phyloP scores from a whole-genome alignment of 1,139 yeast genomes.

The Wickerhamomyces sp. region DNA sequence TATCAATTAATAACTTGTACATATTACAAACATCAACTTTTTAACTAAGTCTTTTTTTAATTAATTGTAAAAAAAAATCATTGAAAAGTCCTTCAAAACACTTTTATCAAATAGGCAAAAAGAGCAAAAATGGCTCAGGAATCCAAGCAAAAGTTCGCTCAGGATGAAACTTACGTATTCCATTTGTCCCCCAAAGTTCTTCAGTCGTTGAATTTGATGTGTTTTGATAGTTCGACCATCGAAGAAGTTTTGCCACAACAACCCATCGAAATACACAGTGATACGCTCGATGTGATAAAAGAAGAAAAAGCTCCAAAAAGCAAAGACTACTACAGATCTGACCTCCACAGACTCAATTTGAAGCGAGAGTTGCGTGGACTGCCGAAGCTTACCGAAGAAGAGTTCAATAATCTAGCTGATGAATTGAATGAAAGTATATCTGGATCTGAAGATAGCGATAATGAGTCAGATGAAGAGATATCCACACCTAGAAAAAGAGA shows the following conservation, averaged over 20 bases:
- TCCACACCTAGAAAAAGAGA: conserved; percentile 23
- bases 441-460: conserved; percentile 41
- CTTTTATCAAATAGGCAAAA: no score
- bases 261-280: background rate
- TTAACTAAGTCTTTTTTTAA: no score
- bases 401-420: conserved; percentile 55
- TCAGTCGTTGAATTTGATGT: conserved; percentile 47
- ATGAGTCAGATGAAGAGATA: conserved; percentile 18
- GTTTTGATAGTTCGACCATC: conserved; percentile 49
- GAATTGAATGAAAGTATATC: conserved; percentile 56
- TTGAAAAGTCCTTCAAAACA: no score
- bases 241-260: conserved; percentile 22
- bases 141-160: background rate
- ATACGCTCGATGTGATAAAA: background rate
- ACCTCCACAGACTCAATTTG: conserved; percentile 56
- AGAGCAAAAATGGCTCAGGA: no score
- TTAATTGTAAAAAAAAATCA: no score
- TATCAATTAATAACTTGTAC: background rate
- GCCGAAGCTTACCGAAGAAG: conserved; percentile 47
- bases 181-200: conserved; percentile 40
- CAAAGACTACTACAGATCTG: conserved; percentile 55
- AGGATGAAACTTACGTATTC: conserved; percentile 49
- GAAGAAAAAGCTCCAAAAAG: conserved; percentile 20
- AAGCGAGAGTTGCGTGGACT: conserved; percentile 48
- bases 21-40: background rate